Base-by-base conservation (phyloP, 2,329 filamentous ascomycete genomes). In the Talaromyces sp. region DNA sequence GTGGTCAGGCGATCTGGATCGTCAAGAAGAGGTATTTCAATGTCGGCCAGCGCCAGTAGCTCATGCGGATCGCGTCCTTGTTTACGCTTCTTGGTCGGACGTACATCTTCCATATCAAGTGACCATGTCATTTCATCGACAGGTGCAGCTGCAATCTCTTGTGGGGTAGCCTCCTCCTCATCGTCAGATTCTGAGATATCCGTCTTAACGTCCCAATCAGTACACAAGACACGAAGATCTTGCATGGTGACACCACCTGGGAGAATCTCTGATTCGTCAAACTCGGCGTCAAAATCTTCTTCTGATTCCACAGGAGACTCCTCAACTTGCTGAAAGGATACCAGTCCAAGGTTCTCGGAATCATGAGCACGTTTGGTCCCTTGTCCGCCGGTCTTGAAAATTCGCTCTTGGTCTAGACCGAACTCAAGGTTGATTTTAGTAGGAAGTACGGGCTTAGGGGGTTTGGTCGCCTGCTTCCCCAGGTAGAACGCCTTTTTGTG, bases 351-450 rank as follows among this genome's bases (percentile, higher is more conserved):
- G 54, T 86, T 84, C 50, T 86, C 84, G 11, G 82, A 73, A 61
- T 81, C 79, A 7, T 79, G 75, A 11, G 76, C 74, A 31, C 79
- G 76, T 67, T 84, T 83, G 42, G 80, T 79, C 0, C 83, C 81
- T 28, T 86, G 83, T 0, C 87, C 87, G 0, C 86, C 83, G n/a
- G 93, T 85, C 62, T 88, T 87, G 73, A 98, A 99, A 28, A 84
- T 82, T 69, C 92, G 92, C 74, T 96, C 91, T 67, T 96, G 90
- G 69, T 98, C 95, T 54, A 86, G 83, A 2, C 91, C 89, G 37
- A 98, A 80, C 65, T 99, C 95, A 14, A 99, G 82, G 65, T 87
- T 92, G 62, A 96, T 83, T 76, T 99, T 99, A 21, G 89, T 93
- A 0, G 92, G 92, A 5, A 92, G 84, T 3, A 98, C 82, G 16